A percentile compares a stretch with the other conserved stretches of the same genome.
Conservation (phyloP, 2,329 filamentous ascomycete genomes). For the Epichloe bromicola region DNA sequence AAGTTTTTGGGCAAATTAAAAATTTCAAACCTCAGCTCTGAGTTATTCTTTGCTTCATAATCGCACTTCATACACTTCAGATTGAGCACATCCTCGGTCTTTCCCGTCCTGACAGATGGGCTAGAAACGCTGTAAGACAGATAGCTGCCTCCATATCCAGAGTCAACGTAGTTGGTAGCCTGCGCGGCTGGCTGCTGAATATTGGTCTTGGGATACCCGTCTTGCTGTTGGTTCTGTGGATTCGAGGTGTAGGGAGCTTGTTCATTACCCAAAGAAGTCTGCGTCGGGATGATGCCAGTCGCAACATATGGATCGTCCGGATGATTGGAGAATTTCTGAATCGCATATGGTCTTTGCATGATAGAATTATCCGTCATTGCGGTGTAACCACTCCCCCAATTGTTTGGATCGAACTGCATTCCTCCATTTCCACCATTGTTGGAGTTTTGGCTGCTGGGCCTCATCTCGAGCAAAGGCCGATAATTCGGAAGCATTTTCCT, state of each 20-base stretch:
- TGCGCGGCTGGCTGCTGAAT: constrained; percentile 20
- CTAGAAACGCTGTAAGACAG: constrained; percentile 30
- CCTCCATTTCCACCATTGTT: not conserved
- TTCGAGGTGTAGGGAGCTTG: not conserved
- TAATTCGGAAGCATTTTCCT: not conserved
- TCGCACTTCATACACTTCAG: not conserved
- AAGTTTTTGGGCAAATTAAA: not conserved
- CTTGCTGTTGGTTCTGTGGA: not conserved
- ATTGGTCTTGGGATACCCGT: not conserved
- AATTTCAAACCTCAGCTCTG: constrained; percentile 4
- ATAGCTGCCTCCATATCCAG: constrained; percentile 31
- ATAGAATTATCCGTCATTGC: not conserved
- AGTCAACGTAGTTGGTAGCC: constrained; percentile 21
- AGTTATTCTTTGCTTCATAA: constrained; percentile 4
- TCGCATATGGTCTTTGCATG: not conserved
- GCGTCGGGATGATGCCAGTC: not conserved
- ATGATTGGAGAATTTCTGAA: not conserved
- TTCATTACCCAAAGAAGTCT: not conserved
- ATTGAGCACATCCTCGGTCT: not conserved
- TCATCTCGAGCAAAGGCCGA: not conserved
- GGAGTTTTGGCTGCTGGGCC: not conserved
- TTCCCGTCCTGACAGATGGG: constrained; percentile 27
- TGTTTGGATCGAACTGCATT: not conserved
- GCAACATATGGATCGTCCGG: constrained; percentile 2
- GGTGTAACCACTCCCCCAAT: not conserved